Base-by-base conservation (phyloP, 129 eudicot species). In the Heracleum sosnowskyi region DNA sequence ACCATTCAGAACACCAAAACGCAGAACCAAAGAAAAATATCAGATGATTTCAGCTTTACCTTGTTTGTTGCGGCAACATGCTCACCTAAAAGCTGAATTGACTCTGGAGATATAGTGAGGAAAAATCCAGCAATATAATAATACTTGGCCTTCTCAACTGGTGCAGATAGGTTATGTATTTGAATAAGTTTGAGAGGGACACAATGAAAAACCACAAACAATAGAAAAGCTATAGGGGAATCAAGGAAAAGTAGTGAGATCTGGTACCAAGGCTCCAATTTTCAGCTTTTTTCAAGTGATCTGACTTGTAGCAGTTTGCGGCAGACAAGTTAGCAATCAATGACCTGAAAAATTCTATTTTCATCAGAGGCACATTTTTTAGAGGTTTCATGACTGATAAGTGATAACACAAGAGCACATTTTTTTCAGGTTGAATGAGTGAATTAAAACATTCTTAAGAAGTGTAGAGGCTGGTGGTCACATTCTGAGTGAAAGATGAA, bases 251-350 rank as follows among this genome's bases (percentile, higher is more conserved):
- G 22, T 17, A 74, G 40, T 4, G 31, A 29, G 76, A 74, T 31
- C 63, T 51, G 28, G 28, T 93, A 93, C 98, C 37, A 94, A 83
- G 0, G 97, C 93, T 92, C 98, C 98, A 94, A 33, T 94, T 94
- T 80, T 94, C 97, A 11, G 97, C 92, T 40, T 70, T 84, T 83
- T 91, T 94, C 81, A 94, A 84, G 75, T 94, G 98, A 33, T 94
- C 98, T 11, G 83, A 34, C 77, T 94, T 91, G 92, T 94, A 94
- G 89, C 98, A 94, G 75, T 94, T 94, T 53, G 98, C 98, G 77
- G 98, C 98, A 18, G 98, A 89, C 86, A 93, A 82, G 53, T 93
- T 93, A 73, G 98, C 98, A 84, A 91, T 78, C 47, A 94, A 89
- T 47, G 98, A 94, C 82, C 98, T 91, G 84, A 87, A 87, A 57